A percentile compares a stretch with the other conserved stretches of the same genome.
These are phyloP conservation scores for Rhizopogon vulgaris DNA, from an alignment of 768 basidiomycete genomes.

Conservation along the genomic window DNA sequence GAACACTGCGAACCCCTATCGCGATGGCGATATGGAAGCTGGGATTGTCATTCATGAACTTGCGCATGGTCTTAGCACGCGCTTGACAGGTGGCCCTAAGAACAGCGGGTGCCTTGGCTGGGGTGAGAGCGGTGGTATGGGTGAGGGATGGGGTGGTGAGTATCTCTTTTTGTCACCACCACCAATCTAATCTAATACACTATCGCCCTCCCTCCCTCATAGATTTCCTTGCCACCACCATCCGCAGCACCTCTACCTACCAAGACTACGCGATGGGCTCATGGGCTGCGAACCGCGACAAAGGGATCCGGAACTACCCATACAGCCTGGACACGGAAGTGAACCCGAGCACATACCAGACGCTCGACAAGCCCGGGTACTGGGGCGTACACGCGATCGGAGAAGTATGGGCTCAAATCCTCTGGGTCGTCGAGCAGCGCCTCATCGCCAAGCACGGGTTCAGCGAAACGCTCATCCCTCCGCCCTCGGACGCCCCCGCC, in stretches of 20 bases:
- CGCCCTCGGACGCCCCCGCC: constrained; percentile 55
- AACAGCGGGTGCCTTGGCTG: constrained; percentile 93
- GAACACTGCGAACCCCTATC: constrained; percentile 85
- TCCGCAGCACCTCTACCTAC: constrained; percentile 69
- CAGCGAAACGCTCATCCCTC: constrained; percentile 76
- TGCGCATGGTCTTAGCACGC: constrained; percentile 86
- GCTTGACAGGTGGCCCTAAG: constrained; percentile 88
- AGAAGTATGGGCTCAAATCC: constrained; percentile 93
- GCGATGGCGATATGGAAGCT: constrained; percentile 93
- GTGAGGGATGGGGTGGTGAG: constrained; percentile 89
- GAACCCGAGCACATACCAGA: constrained; percentile 94
- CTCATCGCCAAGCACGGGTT: constrained; percentile 82
- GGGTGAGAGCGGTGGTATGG: constrained; percentile 97
- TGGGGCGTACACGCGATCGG: constrained; percentile 92
- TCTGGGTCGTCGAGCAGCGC: constrained; percentile 71
- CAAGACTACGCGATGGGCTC: constrained; percentile 87
- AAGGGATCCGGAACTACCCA: constrained; percentile 81
- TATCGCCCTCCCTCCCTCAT: background rate
- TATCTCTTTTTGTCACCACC: background rate
- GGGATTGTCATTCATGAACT: constrained; percentile 95
- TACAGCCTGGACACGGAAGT: constrained; percentile 74
- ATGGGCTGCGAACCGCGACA: constrained; percentile 79
- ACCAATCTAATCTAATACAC: background rate
- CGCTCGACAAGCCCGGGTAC: constrained; percentile 88
- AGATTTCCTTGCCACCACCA: constrained; percentile 84